A percentile compares a stretch with the other conserved stretches of the same genome.
These are phyloP conservation scores for Hydnomerulius pinastri DNA, from an alignment of 768 basidiomycete genomes.

Conservation along the genomic window DNA sequence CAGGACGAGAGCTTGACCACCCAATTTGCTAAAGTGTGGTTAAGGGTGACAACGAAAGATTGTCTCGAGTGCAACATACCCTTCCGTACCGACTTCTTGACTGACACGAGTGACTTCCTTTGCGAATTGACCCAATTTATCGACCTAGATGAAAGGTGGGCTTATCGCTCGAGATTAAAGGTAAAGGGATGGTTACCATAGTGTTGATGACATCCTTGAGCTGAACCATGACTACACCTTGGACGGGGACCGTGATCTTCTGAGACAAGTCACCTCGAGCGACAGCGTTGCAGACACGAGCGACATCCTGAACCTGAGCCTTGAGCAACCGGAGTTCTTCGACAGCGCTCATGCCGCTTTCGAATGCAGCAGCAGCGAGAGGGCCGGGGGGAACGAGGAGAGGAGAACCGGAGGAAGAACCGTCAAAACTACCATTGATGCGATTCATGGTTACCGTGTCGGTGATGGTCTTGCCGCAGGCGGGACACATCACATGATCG, in stretches of 20 bases:
- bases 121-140: conserved; percentile 83
- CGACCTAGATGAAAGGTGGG: conserved; percentile 44
- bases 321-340: conserved; percentile 79
- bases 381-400: conserved; percentile 59
- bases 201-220: conserved; percentile 78
- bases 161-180: conserved; percentile 2
- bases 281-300: conserved; percentile 79
- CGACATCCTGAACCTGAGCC: conserved; percentile 83
- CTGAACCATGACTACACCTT: conserved; percentile 79
- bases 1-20: conserved; percentile 82
- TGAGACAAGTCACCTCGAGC: conserved; percentile 75
- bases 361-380: conserved; percentile 54
- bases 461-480: conserved; percentile 54
- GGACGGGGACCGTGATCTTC: conserved; percentile 78
- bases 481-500: conserved; percentile 50
- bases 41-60: conserved; percentile 36
- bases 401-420: conserved; percentile 33
- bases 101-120: conserved; percentile 86
- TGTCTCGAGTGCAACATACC: conserved; percentile 41
- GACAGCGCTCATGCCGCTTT: conserved; percentile 66
- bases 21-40: conserved; percentile 57
- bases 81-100: conserved; percentile 84
- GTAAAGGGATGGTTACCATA: conserved; percentile 42
- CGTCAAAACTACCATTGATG: conserved; percentile 25
- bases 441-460: conserved; percentile 41